A percentile compares a stretch with the other conserved stretches of the same genome.
Conservation (phyloP, 352 stramenopile genomes). For the Phytopythium ostracodes region DNA sequence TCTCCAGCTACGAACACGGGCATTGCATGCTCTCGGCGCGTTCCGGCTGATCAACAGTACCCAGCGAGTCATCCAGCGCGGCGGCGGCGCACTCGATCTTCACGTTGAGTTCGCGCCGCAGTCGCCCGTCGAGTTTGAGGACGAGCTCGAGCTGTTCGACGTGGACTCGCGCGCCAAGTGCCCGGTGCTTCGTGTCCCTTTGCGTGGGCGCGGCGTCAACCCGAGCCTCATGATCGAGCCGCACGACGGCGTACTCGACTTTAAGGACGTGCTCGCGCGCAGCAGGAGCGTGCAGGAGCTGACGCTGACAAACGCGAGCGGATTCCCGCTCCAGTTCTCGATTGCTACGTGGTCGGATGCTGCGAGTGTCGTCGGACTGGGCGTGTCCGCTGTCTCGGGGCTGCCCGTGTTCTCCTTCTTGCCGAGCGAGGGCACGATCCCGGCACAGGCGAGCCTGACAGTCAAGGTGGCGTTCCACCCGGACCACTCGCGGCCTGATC, state of each 20-base stretch:
- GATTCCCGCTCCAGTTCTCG: constrained; percentile 58
- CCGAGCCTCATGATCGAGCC: constrained; percentile 67
- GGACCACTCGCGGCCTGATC: constrained; percentile 44
- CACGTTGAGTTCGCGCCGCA: constrained; percentile 69
- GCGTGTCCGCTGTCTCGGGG: constrained; percentile 14
- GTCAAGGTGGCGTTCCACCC: constrained; percentile 69
- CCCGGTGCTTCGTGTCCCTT: constrained; percentile 25
- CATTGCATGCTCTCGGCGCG: constrained; percentile 77
- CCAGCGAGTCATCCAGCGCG: constrained; percentile 32
- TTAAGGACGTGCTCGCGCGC: constrained; percentile 61
- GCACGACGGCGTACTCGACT: constrained; percentile 53
- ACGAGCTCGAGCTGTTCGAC: constrained; percentile 61
- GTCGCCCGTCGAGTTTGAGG: constrained; percentile 51
- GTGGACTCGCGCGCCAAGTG: constrained; percentile 9
- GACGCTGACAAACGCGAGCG: constrained; percentile 52
- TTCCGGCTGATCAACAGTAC: constrained; percentile 78
- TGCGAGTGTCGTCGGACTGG: not conserved
- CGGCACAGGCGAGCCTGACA: constrained; percentile 37
- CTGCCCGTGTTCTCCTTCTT: constrained; percentile 61
- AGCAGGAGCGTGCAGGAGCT: constrained; percentile 44
- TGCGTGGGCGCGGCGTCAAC: constrained; percentile 74
- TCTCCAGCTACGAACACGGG: constrained; percentile 37
- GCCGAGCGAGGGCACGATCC: constrained; percentile 56
- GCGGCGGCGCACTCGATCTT: constrained; percentile 22
- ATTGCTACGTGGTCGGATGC: constrained; percentile 21